A percentile compares a stretch with the other conserved stretches of the same genome.
Evolutionary conservation across 257 asterid species (phyloP).

Genomic region (Eustoma russellianum): DNA sequence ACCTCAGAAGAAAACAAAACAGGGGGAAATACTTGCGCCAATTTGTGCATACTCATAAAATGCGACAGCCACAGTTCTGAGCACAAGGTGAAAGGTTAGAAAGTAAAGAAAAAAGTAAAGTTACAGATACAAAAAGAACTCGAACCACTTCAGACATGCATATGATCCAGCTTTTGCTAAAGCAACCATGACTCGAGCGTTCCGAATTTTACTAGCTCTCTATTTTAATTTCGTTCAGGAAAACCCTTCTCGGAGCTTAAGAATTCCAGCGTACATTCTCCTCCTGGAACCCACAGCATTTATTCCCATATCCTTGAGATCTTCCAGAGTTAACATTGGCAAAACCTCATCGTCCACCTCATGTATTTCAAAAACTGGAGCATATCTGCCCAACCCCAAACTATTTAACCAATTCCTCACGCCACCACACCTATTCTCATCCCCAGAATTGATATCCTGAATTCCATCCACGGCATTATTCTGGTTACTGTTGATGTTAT

Average conservation of each 20-base stretch:
- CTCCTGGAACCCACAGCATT: constrained; percentile 84
- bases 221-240: constrained; percentile 29
- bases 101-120: constrained; percentile 13
- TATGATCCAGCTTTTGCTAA: constrained; percentile 2
- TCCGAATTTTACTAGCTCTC: constrained; percentile 2
- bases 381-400: constrained; percentile 65
- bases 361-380: constrained; percentile 71
- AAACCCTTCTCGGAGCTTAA: constrained; percentile 61
- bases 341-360: constrained; percentile 89
- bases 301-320: constrained; percentile 91
- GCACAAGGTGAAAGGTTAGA: constrained; percentile 9
- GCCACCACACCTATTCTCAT: constrained; percentile 38
- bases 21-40: constrained; percentile 21
- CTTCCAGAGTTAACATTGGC: constrained; percentile 80
- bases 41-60: constrained; percentile 19
- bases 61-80: constrained; percentile 27
- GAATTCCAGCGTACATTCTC: constrained; percentile 65
- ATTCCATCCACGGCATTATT: constrained; percentile 13
- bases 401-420: constrained; percentile 86
- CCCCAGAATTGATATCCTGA: constrained; percentile 48
- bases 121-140: constrained; percentile 24
- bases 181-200: constrained; percentile 8
- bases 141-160: constrained; percentile 23
- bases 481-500: constrained; percentile 22
- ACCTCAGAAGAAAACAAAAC: constrained; percentile 13